Percentiles rank a stretch among this genome's conserved stretches.
phyloP scores from a whole-genome alignment of 2,329 filamentous ascomycete genomes.

The Cladophialophora yegresii region DNA sequence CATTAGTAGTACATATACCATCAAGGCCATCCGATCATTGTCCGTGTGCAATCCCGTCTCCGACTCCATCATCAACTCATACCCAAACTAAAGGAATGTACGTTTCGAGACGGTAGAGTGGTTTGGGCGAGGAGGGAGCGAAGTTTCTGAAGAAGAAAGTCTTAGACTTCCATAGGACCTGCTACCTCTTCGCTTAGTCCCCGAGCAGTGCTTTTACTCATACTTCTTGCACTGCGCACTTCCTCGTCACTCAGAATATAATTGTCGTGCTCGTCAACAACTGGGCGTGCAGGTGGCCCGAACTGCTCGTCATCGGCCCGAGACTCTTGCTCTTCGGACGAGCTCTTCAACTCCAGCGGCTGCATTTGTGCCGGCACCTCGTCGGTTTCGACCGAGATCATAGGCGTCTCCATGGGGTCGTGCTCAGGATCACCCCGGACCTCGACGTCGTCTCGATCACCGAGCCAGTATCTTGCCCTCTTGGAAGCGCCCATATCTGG shows the following conservation, averaged over 20 bases:
- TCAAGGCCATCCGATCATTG: background rate
- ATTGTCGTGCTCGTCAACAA: constrained; percentile 47
- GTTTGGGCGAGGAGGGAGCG: constrained; percentile 2
- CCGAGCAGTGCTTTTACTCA: constrained; percentile 49
- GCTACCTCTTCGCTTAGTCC: constrained; percentile 58
- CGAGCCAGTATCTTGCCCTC: constrained; percentile 85
- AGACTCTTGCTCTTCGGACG: constrained; percentile 19
- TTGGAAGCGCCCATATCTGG: constrained; percentile 67
- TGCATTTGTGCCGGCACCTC: background rate
- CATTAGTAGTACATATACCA: constrained; percentile 30
- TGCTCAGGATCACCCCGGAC: constrained; percentile 38
- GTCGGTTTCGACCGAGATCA: constrained; percentile 33
- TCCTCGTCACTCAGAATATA: constrained; percentile 52
- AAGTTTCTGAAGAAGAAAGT: background rate
- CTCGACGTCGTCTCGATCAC: constrained; percentile 58
- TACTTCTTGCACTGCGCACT: constrained; percentile 41
- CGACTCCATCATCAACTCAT: constrained; percentile 1
- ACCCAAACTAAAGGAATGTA: background rate
- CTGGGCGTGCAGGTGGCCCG: constrained; percentile 36
- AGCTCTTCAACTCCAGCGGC: background rate
- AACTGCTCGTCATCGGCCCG: constrained; percentile 36
- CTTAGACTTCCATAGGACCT: constrained; percentile 56
- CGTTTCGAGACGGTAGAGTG: background rate
- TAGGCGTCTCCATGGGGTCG: constrained; percentile 39
- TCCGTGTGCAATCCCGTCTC: background rate